Conservation (phyloP, 805 yeast genomes). For the Myxozyma lipomycoides region DNA sequence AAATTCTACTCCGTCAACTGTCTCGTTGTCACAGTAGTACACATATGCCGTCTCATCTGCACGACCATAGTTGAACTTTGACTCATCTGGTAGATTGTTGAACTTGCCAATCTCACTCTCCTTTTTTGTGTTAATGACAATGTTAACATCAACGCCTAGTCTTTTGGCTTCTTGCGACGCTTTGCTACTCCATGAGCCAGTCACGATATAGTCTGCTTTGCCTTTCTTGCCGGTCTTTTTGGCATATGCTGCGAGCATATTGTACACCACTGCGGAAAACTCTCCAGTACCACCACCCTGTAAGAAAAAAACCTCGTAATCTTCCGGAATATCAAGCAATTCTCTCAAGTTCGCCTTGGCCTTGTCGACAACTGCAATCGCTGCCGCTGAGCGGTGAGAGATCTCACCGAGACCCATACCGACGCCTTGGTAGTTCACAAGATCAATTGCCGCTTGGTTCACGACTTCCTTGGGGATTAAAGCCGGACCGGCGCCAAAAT, state of each 20-base stretch:
- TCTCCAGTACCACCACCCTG: constrained; percentile 99
- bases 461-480: constrained; percentile 77
- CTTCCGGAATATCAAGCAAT: constrained; percentile 74
- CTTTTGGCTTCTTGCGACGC: constrained; percentile 82
- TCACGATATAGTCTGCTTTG: constrained; percentile 77
- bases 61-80: constrained; percentile 53
- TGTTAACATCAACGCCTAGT: constrained; percentile 69
- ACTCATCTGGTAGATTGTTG: constrained; percentile 60
- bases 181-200: constrained; percentile 93
- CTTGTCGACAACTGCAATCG: constrained; percentile 67
- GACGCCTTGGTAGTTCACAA: constrained; percentile 61
- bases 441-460: constrained; percentile 81
- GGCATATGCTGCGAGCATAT: constrained; percentile 70
- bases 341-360: constrained; percentile 65
- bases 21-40: constrained; percentile 93
- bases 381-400: constrained; percentile 88
- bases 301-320: constrained; percentile 89
- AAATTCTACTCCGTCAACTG: constrained; percentile 93
- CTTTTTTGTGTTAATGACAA: constrained; percentile 62
- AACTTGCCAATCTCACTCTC: constrained; percentile 49
- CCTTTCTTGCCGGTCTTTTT: constrained; percentile 71
- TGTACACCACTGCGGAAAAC: constrained; percentile 81
- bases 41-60: constrained; percentile 73
- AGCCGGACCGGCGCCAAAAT: constrained; percentile 99
- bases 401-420: constrained; percentile 94